Evolutionary conservation across 768 basidiomycete genomes (phyloP), one percentile per base, ranked within the genome.

Genomic region (Tylopilus sp.): DNA sequence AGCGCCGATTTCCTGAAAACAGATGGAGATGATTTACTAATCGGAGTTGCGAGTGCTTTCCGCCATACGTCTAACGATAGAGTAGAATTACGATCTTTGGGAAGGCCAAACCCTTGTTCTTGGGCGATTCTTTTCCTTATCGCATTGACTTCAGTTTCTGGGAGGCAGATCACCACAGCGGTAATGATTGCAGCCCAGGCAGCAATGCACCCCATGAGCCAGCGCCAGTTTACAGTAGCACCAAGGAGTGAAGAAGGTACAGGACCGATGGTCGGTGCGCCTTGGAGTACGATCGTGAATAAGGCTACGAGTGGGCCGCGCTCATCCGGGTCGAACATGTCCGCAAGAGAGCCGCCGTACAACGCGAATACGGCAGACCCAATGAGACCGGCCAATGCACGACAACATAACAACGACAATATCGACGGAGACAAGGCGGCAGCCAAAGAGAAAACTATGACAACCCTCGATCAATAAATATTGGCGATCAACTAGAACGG

Each of bases 241-340:
- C 63, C 58, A 22, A 65, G 56, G 10, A 65, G 17, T 4, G 64
- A 57, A 2, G 61, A 60, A n/a, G 63, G 63, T 10, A 65, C 63
- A 6, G 63, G 59, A 7, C 61, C 64, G 25, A 65, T 51, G 8
- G 63, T 65, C 3, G 58, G 61, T 44, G 61, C 63, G 31, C 63
- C 64, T 50, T 65, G 63, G 9, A 60, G 55, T 7, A 65, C 56
- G 20, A 65, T 30, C 12, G 59, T 63, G 43, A 65, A 65, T 2
- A 65, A 20, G 26, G 63, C 58, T 18, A 65, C 50, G 36, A 65
- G 50, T 12, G 59, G 43, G 2, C 57, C 57, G 30, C 64, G 63
- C 26, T 65, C 64, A 7, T 62, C 57, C 4, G 61, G 55, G 21
- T 30, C 23, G 26, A 26, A 26, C 26, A 8, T 26, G 26, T 26